Conservation (phyloP, 495 filamentous ascomycete species). For the Antarctomyces pellizariae region DNA sequence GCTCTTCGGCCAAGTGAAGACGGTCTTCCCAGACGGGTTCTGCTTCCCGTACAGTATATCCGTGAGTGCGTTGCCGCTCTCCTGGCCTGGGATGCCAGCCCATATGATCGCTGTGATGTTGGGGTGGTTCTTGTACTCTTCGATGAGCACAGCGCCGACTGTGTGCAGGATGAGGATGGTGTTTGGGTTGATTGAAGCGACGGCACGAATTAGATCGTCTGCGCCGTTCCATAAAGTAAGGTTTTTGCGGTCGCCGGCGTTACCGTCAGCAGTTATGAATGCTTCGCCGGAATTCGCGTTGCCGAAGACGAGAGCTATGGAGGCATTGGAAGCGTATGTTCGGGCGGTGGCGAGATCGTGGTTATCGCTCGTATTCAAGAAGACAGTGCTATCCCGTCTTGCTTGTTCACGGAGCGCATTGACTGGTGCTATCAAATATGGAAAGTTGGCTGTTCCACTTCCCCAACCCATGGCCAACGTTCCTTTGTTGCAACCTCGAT, state of each 20-base stretch:
- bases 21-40: slow-evolving; percentile 66
- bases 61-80: slow-evolving; percentile 73
- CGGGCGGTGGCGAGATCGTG: slow-evolving; percentile 34
- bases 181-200: slow-evolving; percentile 60
- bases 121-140: slow-evolving; percentile 55
- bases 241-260: slow-evolving; percentile 80
- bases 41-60: slow-evolving; percentile 80
- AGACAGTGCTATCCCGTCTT: slow-evolving; percentile 29
- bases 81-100: slow-evolving; percentile 82
- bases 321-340: slow-evolving; percentile 37
- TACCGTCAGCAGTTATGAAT: slow-evolving; percentile 63
- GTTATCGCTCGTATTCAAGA: slow-evolving; percentile 59
- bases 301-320: slow-evolving; percentile 66
- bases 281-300: slow-evolving; percentile 77
- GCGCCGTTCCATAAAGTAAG: slow-evolving; percentile 72
- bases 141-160: slow-evolving; percentile 54
- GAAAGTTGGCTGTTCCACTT: slow-evolving; percentile 71
- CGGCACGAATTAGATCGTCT: slow-evolving; percentile 54
- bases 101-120: slow-evolving; percentile 89
- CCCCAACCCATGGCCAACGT: slow-evolving; percentile 93
- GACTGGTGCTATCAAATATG: slow-evolving; percentile 75
- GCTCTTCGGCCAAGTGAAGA: slow-evolving; percentile 76
- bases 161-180: slow-evolving; percentile 86
- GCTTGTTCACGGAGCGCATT: slow-evolving; percentile 63
- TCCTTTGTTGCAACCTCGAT: slow-evolving; percentile 67